A percentile compares a stretch with the other conserved stretches of the same genome.
Evolutionary conservation across 192 early-diverging fungal genomes (phyloP).

Genomic region (Piromyces finnis): DNA sequence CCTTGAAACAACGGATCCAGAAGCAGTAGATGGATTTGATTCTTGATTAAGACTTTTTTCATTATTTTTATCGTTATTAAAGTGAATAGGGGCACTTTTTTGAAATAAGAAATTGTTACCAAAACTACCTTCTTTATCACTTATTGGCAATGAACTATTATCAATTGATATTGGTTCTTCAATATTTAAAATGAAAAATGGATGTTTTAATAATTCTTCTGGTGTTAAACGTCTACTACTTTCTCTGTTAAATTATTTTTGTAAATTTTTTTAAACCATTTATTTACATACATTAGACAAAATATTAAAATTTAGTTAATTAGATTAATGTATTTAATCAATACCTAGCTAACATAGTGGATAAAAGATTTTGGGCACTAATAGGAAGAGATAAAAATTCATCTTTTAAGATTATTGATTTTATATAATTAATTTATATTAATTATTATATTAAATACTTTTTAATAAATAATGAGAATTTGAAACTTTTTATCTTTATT

Average conservation of each 20-base stretch:
- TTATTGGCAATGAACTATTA: background rate
- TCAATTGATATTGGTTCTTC: background rate
- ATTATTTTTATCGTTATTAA: background rate
- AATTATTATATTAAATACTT: too few relatives aligned
- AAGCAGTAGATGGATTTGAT: background rate
- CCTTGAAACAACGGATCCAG: constrained; percentile 21
- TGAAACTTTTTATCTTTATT: too few relatives aligned
- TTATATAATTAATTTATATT: background rate
- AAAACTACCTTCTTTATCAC: background rate
- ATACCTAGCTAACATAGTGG: background rate
- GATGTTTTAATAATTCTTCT: background rate
- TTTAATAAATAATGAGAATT: too few relatives aligned
- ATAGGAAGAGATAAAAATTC: background rate
- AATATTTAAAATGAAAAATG: background rate
- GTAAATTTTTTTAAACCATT: background rate
- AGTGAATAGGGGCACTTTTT: background rate
- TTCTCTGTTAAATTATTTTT: background rate
- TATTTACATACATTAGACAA: too few relatives aligned
- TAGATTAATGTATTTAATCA: too few relatives aligned
- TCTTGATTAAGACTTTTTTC: background rate
- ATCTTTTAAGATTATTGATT: too few relatives aligned
- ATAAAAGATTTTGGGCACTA: background rate
- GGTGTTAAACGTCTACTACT: background rate
- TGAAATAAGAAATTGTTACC: background rate
- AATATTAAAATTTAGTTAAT: too few relatives aligned